phyloP scores from a whole-genome alignment of 2,329 filamentous ascomycete genomes.

The Penicillium paneum region DNA sequence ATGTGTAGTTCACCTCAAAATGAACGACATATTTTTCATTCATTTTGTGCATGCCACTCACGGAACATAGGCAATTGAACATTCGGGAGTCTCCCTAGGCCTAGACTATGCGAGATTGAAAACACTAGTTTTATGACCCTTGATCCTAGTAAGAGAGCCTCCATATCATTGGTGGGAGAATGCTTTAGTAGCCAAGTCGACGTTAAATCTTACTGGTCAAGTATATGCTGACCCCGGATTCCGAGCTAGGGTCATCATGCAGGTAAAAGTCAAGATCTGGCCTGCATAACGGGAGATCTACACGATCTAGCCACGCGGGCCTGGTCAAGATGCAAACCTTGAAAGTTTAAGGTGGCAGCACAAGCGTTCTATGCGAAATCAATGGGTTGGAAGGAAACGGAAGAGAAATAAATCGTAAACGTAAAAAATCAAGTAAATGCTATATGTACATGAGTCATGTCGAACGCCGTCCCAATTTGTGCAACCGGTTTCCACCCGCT shows the following conservation, averaged over 20 bases:
- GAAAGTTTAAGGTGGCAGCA: neutral
- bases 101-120: neutral
- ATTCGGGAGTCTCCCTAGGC: neutral
- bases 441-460: slow-evolving; percentile 7
- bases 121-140: too few relatives aligned
- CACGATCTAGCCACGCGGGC: neutral
- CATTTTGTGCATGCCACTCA: fast-evolving
- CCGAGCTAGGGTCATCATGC: neutral
- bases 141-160: neutral
- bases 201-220: neutral
- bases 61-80: neutral
- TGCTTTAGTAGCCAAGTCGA: neutral
- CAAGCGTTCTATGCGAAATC: neutral
- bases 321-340: neutral
- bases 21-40: neutral
- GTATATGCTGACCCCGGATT: neutral
- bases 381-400: neutral
- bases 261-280: neutral
- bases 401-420: neutral
- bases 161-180: neutral
- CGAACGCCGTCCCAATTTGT: slow-evolving; percentile 5
- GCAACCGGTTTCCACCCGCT: slow-evolving; percentile 1
- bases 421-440: slow-evolving; percentile 9
- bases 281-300: neutral
- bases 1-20: too few relatives aligned